phyloP scores from a whole-genome alignment of 345 rosid species.

The Linum lewisii region DNA sequence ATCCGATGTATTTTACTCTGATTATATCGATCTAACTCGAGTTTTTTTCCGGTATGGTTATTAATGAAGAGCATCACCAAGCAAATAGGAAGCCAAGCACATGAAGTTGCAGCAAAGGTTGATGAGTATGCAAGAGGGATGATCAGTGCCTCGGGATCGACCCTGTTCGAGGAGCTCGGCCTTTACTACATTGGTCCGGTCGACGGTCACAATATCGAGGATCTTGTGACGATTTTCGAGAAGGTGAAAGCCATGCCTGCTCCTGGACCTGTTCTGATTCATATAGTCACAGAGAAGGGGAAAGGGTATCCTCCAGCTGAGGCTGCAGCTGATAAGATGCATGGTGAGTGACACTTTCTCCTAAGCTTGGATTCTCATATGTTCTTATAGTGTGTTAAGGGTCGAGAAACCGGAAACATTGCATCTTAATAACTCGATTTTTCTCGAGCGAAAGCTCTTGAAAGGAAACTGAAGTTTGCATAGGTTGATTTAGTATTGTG shows the following conservation, averaged over 20 bases:
- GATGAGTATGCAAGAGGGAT: constrained; percentile 61
- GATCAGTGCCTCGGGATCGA: constrained; percentile 55
- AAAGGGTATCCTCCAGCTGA: constrained; percentile 77
- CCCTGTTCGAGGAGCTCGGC: constrained; percentile 57
- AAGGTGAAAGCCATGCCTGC: constrained; percentile 60
- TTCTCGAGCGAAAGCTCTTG: too few species aligned
- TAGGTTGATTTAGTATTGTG: too few species aligned
- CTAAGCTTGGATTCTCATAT: not conserved
- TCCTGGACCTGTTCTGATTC: constrained; percentile 69
- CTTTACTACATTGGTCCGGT: constrained; percentile 60
- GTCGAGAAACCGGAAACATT: not conserved
- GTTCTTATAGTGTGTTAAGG: too few species aligned
- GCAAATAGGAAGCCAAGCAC: constrained; percentile 43
- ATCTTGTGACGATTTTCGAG: constrained; percentile 45
- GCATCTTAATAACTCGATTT: too few species aligned
- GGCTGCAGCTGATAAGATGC: constrained; percentile 65
- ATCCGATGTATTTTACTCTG: not conserved
- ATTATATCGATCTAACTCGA: constrained; percentile 9
- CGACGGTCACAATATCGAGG: constrained; percentile 58
- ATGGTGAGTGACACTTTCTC: constrained; percentile 31
- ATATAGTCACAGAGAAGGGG: constrained; percentile 64
- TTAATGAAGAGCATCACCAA: constrained; percentile 37
- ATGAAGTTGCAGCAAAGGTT: constrained; percentile 62
- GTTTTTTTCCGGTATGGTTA: constrained; percentile 1
- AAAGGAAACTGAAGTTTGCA: too few species aligned